Conservation (phyloP, 306 rosid genomes). For the Rosa chinensis region DNA sequence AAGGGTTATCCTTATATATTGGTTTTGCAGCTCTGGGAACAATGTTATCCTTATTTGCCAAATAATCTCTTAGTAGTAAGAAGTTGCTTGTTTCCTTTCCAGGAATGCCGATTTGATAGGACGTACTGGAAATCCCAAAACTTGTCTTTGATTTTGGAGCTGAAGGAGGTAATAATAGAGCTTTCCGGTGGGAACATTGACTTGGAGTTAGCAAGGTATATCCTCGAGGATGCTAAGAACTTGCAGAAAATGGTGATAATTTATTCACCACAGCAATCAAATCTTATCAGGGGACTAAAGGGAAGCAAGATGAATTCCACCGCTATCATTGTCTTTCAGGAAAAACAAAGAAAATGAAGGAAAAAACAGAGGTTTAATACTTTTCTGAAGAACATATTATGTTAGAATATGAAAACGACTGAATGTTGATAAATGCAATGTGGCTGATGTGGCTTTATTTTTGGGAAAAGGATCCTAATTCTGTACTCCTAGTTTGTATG, state of each 20-base stretch:
- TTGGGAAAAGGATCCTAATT: not conserved
- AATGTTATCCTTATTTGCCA: not conserved
- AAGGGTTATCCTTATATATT: not conserved
- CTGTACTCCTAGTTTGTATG: not conserved
- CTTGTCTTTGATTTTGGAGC: not conserved
- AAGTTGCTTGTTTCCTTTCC: not conserved
- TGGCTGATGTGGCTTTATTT: not conserved
- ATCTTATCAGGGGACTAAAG: not conserved
- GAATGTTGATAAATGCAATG: not conserved
- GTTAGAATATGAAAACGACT: not conserved
- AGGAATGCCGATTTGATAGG: constrained; percentile 1
- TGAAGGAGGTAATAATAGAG: constrained; percentile 4
- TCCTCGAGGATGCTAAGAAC: not conserved
- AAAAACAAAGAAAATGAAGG: not conserved
- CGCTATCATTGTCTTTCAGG: not conserved
- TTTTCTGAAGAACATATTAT: not conserved
- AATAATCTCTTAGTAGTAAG: not conserved
- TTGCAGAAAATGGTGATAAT: not conserved
- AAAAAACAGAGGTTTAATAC: not conserved
- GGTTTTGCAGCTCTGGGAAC: not conserved
- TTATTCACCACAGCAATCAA: not conserved
- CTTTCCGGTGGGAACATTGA: not conserved
- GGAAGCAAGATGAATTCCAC: not conserved
- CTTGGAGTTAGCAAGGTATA: not conserved
- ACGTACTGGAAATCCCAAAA: constrained; percentile 1